A percentile compares a stretch with the other conserved stretches of the same genome.
These are phyloP conservation scores for Colletotrichum sp. DNA, from an alignment of 2,329 filamentous ascomycete species.

Conservation along the genomic window DNA sequence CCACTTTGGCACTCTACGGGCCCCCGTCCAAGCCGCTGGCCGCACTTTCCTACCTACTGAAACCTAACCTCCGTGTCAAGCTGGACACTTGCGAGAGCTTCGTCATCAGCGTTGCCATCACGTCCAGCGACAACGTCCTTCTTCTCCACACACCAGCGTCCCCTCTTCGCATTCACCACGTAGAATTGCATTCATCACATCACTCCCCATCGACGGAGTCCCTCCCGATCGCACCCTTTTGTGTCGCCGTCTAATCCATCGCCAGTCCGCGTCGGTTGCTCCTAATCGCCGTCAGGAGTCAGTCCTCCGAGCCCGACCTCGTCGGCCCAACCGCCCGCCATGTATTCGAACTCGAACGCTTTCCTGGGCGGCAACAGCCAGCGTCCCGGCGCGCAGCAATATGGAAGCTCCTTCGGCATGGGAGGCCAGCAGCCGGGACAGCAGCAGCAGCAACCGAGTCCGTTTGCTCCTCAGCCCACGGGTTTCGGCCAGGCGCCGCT, in stretches of 20 bases:
- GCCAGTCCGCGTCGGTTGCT: not conserved
- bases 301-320: constrained; percentile 6
- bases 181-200: not conserved
- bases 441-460: constrained; percentile 54
- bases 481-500: constrained; percentile 62
- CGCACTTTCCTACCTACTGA: constrained; percentile 20
- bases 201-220: constrained; percentile 3
- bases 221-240: not conserved
- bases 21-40: constrained; percentile 20
- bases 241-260: not conserved
- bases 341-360: constrained; percentile 91
- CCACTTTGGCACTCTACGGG: not conserved
- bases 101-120: constrained; percentile 23
- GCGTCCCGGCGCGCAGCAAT: constrained; percentile 71
- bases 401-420: constrained; percentile 55
- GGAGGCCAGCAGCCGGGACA: constrained; percentile 49
- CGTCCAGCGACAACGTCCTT: not conserved
- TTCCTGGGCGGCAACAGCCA: constrained; percentile 83
- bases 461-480: constrained; percentile 65
- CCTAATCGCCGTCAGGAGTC: constrained; percentile 9
- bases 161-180: not conserved
- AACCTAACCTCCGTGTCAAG: constrained; percentile 24
- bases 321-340: constrained; percentile 42
- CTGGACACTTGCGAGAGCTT: constrained; percentile 25
- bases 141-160: not conserved